A percentile compares a stretch with the other conserved stretches of the same genome.
Evolutionary conservation across 1,284 basidiomycete species (phyloP).

Genomic region (Microbotryum violaceum): DNA sequence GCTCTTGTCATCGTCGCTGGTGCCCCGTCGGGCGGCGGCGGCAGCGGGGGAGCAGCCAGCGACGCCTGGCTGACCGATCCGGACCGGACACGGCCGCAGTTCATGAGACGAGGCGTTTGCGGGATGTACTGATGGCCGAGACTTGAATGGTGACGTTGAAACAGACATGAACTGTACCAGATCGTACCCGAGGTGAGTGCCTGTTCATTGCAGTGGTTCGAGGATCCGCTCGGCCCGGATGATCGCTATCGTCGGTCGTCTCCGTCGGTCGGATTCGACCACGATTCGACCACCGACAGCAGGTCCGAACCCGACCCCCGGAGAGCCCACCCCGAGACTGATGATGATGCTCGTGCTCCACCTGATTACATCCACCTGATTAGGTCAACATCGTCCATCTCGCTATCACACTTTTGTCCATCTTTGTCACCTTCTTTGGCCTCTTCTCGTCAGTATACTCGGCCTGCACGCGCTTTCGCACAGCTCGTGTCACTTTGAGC

Average conservation of each 20-base stretch:
- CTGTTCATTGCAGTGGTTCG: background rate
- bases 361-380: too few relatives aligned
- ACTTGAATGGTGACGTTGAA: background rate
- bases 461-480: slow-evolving; percentile 1
- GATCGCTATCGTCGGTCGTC: too few relatives aligned
- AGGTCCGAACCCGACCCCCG: too few relatives aligned
- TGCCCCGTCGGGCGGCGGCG: background rate
- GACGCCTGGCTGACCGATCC: background rate
- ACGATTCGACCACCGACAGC: too few relatives aligned
- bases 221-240: too few relatives aligned
- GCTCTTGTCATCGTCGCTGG: background rate
- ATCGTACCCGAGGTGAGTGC: slow-evolving; percentile 34
- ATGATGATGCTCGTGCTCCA: background rate
- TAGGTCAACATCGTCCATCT: slow-evolving; percentile 42
- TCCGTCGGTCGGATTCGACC: too few relatives aligned
- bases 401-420: slow-evolving; percentile 69
- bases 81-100: background rate
- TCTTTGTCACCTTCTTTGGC: slow-evolving; percentile 50
- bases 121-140: background rate
- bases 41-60: too few relatives aligned
- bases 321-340: too few relatives aligned
- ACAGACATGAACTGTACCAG: slow-evolving; percentile 31
- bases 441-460: slow-evolving; percentile 26
- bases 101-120: background rate
- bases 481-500: slow-evolving; percentile 5